A percentile compares a stretch with the other conserved stretches of the same genome.
Evolutionary conservation across 805 yeast species (phyloP).

Genomic region (Suhomyces sp.): DNA sequence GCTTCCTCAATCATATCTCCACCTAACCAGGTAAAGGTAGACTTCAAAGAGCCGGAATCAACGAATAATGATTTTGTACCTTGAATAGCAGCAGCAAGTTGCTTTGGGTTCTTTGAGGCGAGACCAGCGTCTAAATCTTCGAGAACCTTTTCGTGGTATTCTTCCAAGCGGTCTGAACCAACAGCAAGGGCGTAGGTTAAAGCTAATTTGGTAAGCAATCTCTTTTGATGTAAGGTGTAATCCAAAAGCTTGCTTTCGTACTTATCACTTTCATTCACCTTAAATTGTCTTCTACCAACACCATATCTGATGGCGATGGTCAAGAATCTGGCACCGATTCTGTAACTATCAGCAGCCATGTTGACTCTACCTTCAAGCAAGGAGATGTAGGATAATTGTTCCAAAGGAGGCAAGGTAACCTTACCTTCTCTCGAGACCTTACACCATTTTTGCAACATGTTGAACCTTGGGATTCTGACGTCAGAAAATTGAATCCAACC

Average conservation of each 20-base stretch:
- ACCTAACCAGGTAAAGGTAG: conserved; percentile 85
- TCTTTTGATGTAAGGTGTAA: conserved; percentile 85
- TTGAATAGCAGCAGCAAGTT: conserved; percentile 48
- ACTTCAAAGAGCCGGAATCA: conserved; percentile 83
- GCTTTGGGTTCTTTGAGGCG: conserved; percentile 46
- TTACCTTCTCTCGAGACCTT: conserved; percentile 67
- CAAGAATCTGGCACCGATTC: conserved; percentile 73
- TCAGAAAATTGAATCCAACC: conserved; percentile 93
- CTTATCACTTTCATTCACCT: conserved; percentile 35
- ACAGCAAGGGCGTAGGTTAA: conserved; percentile 74
- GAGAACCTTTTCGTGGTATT: conserved; percentile 42
- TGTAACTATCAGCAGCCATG: conserved; percentile 84
- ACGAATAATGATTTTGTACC: conserved; percentile 77
- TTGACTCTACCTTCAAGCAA: conserved; percentile 84
- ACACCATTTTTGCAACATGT: conserved; percentile 78
- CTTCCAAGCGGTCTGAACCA: conserved; percentile 57
- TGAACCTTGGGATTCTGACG: conserved; percentile 80
- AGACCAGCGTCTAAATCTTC: conserved; percentile 53
- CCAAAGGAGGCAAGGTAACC: conserved; percentile 78
- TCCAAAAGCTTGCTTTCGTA: conserved; percentile 73
- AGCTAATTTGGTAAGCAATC: conserved; percentile 83
- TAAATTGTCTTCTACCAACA: conserved; percentile 84
- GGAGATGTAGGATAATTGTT: conserved; percentile 86
- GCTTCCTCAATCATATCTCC: conserved; percentile 81
- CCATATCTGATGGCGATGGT: conserved; percentile 90